Base-by-base conservation (phyloP, 768 basidiomycete genomes). In the Podaxis carcinomalis region DNA sequence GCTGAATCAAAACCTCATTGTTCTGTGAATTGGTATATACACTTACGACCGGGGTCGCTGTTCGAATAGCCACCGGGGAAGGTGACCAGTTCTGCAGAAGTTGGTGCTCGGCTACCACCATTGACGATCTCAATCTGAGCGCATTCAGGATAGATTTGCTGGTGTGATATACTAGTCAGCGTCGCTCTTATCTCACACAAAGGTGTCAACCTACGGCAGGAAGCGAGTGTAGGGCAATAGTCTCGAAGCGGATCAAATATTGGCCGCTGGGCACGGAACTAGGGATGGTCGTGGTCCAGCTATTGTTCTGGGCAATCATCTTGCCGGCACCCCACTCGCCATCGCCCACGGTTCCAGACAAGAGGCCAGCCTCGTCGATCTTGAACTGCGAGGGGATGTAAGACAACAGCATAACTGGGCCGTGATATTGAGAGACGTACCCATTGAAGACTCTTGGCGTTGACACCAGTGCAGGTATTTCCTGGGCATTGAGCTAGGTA, bases 131-230 rank as follows among this genome's bases (percentile, higher is more conserved):
- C 60, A 23, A 80, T 69, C 64, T 81, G 79, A 13, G 79, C 79
- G 56, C 79, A 80, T 67, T 87, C 84, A 0, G 88, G 86, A 67
- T 91, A 91, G 70, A 90, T 83, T 80, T 91, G 85, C 71, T 84
- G 69, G n/a, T 39, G 23, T 32, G 39, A 23, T 13, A 13, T 11
- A n/a, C 16, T 4, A 2, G 14, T 46, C 11, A 55, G 40, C 13
- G n/a, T 21, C 28, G 25, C 32, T 27, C n/a, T 32, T 11, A 40
- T 25, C 25, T 14, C 1, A 1, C 23, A 32, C n/a, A 23, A 28
- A 35, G 68, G 25, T 67, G 63, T 9, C 64, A 40, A 61, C 74
- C 59, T 65, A 81, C 79, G 54, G 85, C 84, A 50, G 84, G 84
- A 51, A 79, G 67, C 7, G 79, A 80, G 66, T 81, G 79, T 19